These are phyloP conservation scores for Eustoma russellianum DNA, from an alignment of 257 asterid genomes.

Conservation along the genomic window DNA sequence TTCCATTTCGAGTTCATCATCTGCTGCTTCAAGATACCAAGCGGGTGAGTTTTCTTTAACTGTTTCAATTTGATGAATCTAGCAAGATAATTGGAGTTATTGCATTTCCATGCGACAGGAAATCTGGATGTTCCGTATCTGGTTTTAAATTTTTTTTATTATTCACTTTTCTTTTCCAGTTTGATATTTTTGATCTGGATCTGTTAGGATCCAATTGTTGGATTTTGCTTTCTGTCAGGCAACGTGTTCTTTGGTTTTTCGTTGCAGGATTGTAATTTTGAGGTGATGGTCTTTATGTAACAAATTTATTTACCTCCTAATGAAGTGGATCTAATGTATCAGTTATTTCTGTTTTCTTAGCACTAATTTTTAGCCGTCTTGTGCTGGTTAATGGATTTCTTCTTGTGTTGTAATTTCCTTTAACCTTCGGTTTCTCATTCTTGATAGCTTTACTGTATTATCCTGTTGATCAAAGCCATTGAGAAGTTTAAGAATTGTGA, in stretches of 20 bases:
- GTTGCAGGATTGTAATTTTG: not conserved
- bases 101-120: not conserved
- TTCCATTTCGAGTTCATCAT: not conserved
- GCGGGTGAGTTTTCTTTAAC: not conserved
- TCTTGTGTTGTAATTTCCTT: not conserved
- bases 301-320: not conserved
- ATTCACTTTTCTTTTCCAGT: not conserved
- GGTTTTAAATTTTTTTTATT: too few relatives aligned
- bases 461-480: not conserved
- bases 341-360: not conserved
- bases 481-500: too few relatives aligned
- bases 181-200: constrained; percentile 2
- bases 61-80: not conserved
- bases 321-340: not conserved
- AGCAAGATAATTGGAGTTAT: not conserved
- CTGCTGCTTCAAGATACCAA: too few relatives aligned
- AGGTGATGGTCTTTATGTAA: not conserved
- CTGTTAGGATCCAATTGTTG: not conserved
- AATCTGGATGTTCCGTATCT: not conserved
- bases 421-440: not conserved
- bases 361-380: not conserved
- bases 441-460: not conserved
- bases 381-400: not conserved
- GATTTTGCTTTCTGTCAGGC: not conserved
- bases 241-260: not conserved